phyloP scores from a whole-genome alignment of 2,329 filamentous ascomycete genomes.

The Beauveria asiatica region DNA sequence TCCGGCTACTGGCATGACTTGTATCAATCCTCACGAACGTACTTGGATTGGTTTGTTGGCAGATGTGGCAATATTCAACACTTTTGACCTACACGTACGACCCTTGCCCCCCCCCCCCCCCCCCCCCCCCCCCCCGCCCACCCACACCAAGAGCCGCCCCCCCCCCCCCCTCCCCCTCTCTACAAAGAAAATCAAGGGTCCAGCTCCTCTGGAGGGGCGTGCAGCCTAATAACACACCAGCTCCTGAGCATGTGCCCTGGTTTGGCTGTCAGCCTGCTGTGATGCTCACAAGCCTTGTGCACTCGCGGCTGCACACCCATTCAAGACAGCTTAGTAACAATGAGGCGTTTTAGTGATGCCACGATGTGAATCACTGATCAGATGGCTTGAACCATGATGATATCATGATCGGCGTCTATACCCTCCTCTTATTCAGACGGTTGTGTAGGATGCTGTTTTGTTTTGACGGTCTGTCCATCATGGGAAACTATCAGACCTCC shows the following conservation, averaged over 20 bases:
- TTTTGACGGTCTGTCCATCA: background rate
- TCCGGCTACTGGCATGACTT: background rate
- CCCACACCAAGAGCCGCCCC: no score
- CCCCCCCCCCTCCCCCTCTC: no score
- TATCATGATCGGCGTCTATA: background rate
- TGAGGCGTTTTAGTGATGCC: background rate
- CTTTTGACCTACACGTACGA: background rate
- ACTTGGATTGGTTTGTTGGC: background rate
- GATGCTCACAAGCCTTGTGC: no score
- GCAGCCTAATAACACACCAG: background rate
- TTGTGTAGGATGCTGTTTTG: background rate
- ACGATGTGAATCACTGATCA: background rate
- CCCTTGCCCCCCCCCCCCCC: no score
- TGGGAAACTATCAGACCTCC: background rate
- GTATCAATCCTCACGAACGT: no score
- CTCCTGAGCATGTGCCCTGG: background rate
- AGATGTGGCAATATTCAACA: conserved; percentile 1
- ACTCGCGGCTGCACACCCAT: background rate
- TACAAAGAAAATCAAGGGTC: conserved; percentile 6
- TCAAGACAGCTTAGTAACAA: background rate
- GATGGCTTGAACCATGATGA: background rate
- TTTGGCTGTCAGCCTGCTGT: background rate
- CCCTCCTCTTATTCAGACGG: background rate
- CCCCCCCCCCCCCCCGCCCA: no score
- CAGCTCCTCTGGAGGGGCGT: conserved; percentile 1